Conservation (phyloP, 257 asterid species). For the Rubia yunnanensis region DNA sequence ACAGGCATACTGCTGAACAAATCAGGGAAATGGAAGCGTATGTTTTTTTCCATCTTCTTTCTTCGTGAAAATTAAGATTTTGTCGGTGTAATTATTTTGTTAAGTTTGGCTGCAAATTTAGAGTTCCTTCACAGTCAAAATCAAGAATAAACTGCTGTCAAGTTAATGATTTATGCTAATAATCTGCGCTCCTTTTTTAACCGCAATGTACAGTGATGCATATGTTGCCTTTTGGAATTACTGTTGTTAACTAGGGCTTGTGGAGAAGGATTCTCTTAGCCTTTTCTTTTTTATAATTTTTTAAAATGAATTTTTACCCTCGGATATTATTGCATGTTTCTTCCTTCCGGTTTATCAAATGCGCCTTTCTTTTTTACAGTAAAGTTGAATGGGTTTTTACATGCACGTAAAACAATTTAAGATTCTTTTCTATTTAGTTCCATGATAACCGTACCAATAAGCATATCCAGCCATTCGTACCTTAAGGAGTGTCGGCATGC, state of each 20-base stretch:
- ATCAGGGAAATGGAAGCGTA: constrained; percentile 85
- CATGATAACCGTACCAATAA: not conserved
- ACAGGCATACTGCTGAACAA: constrained; percentile 70
- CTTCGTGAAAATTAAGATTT: not conserved
- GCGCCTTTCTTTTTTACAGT: not conserved
- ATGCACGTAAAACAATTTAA: not conserved
- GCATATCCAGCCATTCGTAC: not conserved
- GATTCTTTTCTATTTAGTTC: not conserved
- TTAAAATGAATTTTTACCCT: not conserved
- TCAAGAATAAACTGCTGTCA: too few relatives aligned
- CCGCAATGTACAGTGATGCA: too few relatives aligned
- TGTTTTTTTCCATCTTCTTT: constrained; percentile 4
- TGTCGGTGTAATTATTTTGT: too few relatives aligned
- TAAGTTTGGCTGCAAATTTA: too few relatives aligned
- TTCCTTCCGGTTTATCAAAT: not conserved
- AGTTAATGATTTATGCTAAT: too few relatives aligned
- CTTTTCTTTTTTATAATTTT: not conserved
- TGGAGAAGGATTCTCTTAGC: not conserved
- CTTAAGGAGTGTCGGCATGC: not conserved
- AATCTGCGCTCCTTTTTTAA: too few relatives aligned
- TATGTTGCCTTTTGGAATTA: not conserved
- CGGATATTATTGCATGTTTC: not conserved
- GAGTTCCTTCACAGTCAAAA: too few relatives aligned
- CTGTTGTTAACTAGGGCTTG: not conserved
- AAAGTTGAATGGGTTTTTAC: not conserved